These are phyloP conservation scores for Phytopythium chamaehyphon DNA, from an alignment of 352 stramenopile species.

Conservation along the genomic window DNA sequence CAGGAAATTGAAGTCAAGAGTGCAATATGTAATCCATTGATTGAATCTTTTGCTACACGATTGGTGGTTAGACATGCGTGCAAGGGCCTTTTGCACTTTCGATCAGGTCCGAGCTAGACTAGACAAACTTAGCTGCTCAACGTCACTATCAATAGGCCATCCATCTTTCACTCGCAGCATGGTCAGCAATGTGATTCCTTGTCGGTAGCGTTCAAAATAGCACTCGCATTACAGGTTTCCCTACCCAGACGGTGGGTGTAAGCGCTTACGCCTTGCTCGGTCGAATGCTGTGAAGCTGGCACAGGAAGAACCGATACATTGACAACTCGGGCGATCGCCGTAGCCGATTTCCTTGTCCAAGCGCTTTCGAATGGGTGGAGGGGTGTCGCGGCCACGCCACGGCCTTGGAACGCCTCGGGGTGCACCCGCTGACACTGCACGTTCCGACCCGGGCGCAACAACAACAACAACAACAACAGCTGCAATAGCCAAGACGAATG, in stretches of 20 bases:
- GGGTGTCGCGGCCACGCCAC: conserved; percentile 13
- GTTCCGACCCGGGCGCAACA: neutral
- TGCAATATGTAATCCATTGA: neutral
- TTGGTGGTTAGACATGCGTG: too few relatives aligned
- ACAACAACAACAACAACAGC: too few relatives aligned
- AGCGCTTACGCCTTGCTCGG: neutral
- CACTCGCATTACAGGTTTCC: neutral
- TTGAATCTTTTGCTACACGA: neutral
- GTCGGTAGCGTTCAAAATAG: conserved; percentile 4
- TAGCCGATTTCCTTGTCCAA: neutral
- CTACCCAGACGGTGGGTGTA: too few relatives aligned
- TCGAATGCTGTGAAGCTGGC: conserved; percentile 3
- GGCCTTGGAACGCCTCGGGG: neutral
- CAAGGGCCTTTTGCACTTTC: too few relatives aligned
- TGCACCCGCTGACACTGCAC: neutral
- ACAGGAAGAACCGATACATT: neutral
- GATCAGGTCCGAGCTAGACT: too few relatives aligned
- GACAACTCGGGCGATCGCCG: neutral
- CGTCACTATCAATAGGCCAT: too few relatives aligned
- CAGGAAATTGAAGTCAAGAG: neutral
- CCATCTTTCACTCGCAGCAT: too few relatives aligned
- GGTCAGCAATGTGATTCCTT: too few relatives aligned
- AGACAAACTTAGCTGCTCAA: too few relatives aligned
- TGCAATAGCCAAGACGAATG: neutral
- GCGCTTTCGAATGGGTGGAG: conserved; percentile 29